These are phyloP conservation scores for Boletus huronensis DNA, from an alignment of 768 basidiomycete species.

Conservation along the genomic window DNA sequence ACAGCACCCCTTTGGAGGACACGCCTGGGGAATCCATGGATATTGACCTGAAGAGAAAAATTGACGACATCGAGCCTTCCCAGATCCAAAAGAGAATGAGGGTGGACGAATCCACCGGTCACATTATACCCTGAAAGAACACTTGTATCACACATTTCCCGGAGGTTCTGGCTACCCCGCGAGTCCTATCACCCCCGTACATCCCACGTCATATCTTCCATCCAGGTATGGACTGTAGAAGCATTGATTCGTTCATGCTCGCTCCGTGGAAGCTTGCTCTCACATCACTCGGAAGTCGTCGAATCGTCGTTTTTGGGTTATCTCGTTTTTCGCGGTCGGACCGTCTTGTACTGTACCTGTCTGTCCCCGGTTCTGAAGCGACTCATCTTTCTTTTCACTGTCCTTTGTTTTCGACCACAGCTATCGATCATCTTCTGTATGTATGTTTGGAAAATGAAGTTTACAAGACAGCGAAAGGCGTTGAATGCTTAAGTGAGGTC, in stretches of 20 bases:
- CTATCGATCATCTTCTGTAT: constrained; percentile 31
- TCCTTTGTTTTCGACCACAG: constrained; percentile 19
- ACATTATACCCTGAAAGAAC: constrained; percentile 53
- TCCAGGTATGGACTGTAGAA: constrained; percentile 30
- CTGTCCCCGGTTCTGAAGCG: constrained; percentile 16
- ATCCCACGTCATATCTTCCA: constrained; percentile 20
- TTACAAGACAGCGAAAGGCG: constrained; percentile 6
- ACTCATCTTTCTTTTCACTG: constrained; percentile 6
- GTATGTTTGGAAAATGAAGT: constrained; percentile 29
- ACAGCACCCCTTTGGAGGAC: constrained; percentile 38
- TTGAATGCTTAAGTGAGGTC: not conserved
- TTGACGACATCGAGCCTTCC: constrained; percentile 49
- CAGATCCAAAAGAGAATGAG: constrained; percentile 72
- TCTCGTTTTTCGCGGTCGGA: constrained; percentile 32
- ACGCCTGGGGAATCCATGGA: constrained; percentile 45
- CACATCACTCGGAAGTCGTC: constrained; percentile 29
- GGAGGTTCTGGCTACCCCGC: constrained; percentile 25
- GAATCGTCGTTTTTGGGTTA: constrained; percentile 33
- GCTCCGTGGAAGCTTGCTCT: constrained; percentile 28
- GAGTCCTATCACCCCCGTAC: constrained; percentile 21
- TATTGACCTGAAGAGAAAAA: constrained; percentile 56
- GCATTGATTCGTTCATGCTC: constrained; percentile 25
- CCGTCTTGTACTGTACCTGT: constrained; percentile 36
- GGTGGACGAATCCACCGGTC: constrained; percentile 49
- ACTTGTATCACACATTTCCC: constrained; percentile 19